Percentiles rank a stretch among this genome's conserved stretches.
Evolutionary conservation across 169 alveolate genomes (phyloP).

Genomic region (Plasmodium berghei): DNA sequence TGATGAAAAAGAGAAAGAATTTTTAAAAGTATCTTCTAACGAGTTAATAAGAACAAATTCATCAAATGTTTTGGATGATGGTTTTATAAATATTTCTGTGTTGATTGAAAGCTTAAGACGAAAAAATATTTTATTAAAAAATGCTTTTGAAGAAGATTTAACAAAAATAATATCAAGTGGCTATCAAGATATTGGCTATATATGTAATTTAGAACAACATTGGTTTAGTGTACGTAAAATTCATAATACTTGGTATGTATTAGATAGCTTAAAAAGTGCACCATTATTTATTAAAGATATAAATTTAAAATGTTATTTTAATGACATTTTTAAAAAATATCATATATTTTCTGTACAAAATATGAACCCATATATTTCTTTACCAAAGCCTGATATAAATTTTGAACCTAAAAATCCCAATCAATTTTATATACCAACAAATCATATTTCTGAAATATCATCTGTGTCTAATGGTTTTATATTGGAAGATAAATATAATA

Average conservation of each 20-base stretch:
- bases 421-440: slow-evolving; percentile 65
- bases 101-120: slow-evolving; percentile 83
- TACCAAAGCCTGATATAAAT: slow-evolving; percentile 69
- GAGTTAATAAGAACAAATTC: slow-evolving; percentile 70
- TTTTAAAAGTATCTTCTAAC: slow-evolving; percentile 29
- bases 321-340: slow-evolving; percentile 62
- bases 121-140: slow-evolving; percentile 51
- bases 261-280: slow-evolving; percentile 84
- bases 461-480: slow-evolving; percentile 28
- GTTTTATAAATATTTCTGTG: slow-evolving; percentile 83
- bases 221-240: slow-evolving; percentile 87
- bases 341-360: slow-evolving; percentile 74
- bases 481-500: slow-evolving; percentile 29
- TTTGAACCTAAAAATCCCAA: slow-evolving; percentile 58
- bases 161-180: slow-evolving; percentile 82
- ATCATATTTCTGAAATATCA: slow-evolving; percentile 46
- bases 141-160: slow-evolving; percentile 77
- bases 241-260: slow-evolving; percentile 85
- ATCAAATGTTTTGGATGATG: slow-evolving; percentile 85
- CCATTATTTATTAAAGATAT: slow-evolving; percentile 79
- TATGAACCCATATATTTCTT: slow-evolving; percentile 60
- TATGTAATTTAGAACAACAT: slow-evolving; percentile 86
- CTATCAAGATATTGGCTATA: slow-evolving; percentile 84
- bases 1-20: slow-evolving; percentile 81
- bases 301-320: slow-evolving; percentile 58